Base-by-base conservation (phyloP, 2,329 filamentous ascomycete genomes). In the Colletotrichum neosansevieriae region DNA sequence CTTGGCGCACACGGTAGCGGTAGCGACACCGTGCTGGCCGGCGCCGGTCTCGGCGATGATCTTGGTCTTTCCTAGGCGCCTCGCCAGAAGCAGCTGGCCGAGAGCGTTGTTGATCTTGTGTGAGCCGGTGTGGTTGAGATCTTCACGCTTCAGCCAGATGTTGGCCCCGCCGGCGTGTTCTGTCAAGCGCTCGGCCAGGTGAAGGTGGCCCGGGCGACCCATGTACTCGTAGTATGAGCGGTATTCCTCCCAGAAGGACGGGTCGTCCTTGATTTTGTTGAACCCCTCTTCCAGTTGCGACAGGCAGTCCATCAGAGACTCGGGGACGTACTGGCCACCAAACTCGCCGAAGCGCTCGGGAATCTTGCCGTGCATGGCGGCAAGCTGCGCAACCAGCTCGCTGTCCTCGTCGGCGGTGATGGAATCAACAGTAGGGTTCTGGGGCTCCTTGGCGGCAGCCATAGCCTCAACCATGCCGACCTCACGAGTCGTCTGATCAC, bases 31-130 rank as follows among this genome's bases (percentile, higher is more conserved):
- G 81, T 99, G 96, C 82, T 99, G 96, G 17, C 96, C 96, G 61
- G 96, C 96, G 73, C 96, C 96, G 15, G 96, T 99, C 83, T 99
- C 96, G 56, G 96, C 96, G 74, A 99, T 99, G 75, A 99, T 98
- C 79, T 94, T 92, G 6, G 91, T 98, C 88, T 99, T 99, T 58
- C 96, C 96, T 56, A 99, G 82, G 70, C 94, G 87, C 74, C 88
- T 88, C 2, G 96, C 96, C 44, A 99, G 84, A 13, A 99, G 87
- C 56, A 98, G 90, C 80, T 99, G 96, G 2, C 96, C 96, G 9
- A 99, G 85, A 0, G 96, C 96, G 76, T 99, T 99, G 85, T 99
- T 99, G 85, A 99, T 98, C 88, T 99, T 99, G 86, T 99, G 96
- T 71, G 93, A 97, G 73, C 96, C 96, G 9, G 96, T 98, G 79